phyloP scores from a whole-genome alignment of 441 rosid genomes.

The Eutrema salsugineum region DNA sequence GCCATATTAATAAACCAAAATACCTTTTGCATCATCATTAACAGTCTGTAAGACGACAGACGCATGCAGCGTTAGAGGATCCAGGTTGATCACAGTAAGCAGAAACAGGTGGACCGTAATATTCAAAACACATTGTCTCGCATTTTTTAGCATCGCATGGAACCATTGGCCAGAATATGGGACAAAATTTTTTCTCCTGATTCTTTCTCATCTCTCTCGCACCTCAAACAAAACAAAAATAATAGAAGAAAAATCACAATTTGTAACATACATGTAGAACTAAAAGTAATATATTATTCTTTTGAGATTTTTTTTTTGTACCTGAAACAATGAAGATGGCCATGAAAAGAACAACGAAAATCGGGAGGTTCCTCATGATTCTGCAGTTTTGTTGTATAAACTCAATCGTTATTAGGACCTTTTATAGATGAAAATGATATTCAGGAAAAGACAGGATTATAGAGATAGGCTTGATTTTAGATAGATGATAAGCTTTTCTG shows the following conservation, averaged over 20 bases:
- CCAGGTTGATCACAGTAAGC: constrained; percentile 5
- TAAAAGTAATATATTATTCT: background rate
- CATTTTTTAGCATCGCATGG: constrained; percentile 24
- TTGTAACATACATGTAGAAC: background rate
- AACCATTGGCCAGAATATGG: constrained; percentile 20
- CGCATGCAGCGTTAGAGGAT: constrained; percentile 15
- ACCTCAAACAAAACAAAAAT: background rate
- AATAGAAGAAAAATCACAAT: background rate
- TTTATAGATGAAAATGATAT: background rate
- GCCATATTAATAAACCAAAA: background rate
- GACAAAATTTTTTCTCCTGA: background rate
- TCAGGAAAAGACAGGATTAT: background rate
- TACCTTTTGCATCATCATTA: background rate
- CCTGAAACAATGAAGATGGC: constrained; percentile 22
- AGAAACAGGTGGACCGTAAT: constrained; percentile 6
- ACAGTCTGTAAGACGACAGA: constrained; percentile 8
- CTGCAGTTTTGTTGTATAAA: background rate
- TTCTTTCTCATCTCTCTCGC: constrained; percentile 24
- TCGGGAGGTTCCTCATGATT: constrained; percentile 18
- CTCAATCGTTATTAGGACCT: background rate
- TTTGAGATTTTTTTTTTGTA: too few relatives aligned
- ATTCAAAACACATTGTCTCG: constrained; percentile 3
- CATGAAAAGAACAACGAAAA: constrained; percentile 12
- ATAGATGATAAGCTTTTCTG: background rate
- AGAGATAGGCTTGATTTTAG: too few relatives aligned